phyloP scores from a whole-genome alignment of 2,329 filamentous ascomycete species.

The Epicoccum sorghinum region DNA sequence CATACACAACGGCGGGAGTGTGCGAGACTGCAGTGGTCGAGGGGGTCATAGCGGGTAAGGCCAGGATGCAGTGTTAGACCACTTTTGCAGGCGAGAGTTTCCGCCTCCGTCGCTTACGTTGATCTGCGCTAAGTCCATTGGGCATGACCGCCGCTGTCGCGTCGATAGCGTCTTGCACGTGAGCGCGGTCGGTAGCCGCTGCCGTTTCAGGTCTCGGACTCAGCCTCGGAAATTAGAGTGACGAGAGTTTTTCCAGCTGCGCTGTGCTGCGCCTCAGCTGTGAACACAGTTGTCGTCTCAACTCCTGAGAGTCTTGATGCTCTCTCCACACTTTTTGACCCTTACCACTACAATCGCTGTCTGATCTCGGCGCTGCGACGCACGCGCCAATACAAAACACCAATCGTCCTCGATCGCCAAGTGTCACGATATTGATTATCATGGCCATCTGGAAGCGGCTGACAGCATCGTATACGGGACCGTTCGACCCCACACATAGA shows the following conservation, averaged over 20 bases:
- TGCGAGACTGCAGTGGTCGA: slow-evolving; percentile 24
- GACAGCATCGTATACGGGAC: slow-evolving; percentile 32
- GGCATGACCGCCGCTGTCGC: slow-evolving; percentile 8
- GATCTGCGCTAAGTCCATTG: neutral
- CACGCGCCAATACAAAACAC: neutral
- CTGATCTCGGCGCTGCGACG: neutral
- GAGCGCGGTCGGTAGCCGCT: slow-evolving; percentile 12
- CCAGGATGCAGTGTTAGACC: slow-evolving; percentile 20
- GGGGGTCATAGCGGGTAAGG: slow-evolving; percentile 26
- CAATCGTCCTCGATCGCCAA: slow-evolving; percentile 7
- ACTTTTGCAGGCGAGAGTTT: slow-evolving; percentile 18
- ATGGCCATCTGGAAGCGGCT: slow-evolving; percentile 38
- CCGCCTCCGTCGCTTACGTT: slow-evolving; percentile 6
- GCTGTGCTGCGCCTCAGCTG: slow-evolving; percentile 15
- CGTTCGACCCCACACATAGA: slow-evolving; percentile 60
- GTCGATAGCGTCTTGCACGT: slow-evolving; percentile 16
- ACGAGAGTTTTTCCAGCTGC: slow-evolving; percentile 12
- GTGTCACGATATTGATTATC: slow-evolving; percentile 13
- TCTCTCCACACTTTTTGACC: neutral
- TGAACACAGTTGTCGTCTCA: slow-evolving; percentile 6
- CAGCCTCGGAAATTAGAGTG: slow-evolving; percentile 16
- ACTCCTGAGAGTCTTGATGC: slow-evolving; percentile 1
- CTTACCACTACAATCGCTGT: neutral
- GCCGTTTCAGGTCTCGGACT: slow-evolving; percentile 16
- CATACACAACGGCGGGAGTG: slow-evolving; percentile 22